Evolutionary conservation across 768 basidiomycete genomes (phyloP).

Genomic region (Chalciporus piperatus): DNA sequence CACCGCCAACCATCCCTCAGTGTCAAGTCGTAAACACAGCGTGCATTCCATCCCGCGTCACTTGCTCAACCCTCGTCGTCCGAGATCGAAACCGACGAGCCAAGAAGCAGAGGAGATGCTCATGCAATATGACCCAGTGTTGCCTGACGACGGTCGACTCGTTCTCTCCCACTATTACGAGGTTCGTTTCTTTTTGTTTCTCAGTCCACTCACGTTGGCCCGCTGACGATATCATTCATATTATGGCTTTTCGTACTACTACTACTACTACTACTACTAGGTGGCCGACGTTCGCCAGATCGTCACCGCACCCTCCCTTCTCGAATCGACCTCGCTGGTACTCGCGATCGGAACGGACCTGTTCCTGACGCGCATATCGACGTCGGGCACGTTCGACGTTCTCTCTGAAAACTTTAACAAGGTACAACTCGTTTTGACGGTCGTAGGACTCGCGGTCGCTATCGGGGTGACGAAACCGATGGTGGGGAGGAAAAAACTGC

Average conservation of each 20-base stretch:
- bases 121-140: constrained; percentile 76
- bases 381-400: constrained; percentile 90
- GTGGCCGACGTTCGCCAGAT: constrained; percentile 68
- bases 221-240: neutral
- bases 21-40: constrained; percentile 72
- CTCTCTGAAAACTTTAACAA: constrained; percentile 93
- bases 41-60: constrained; percentile 72
- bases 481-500: constrained; percentile 63
- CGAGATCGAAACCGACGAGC: constrained; percentile 67
- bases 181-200: constrained; percentile 34
- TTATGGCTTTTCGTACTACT: too few species aligned
- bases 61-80: constrained; percentile 80
- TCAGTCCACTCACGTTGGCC: neutral
- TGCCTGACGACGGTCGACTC: constrained; percentile 64
- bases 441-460: constrained; percentile 66
- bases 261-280: constrained; percentile 44
- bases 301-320: constrained; percentile 74
- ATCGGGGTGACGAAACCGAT: constrained; percentile 82
- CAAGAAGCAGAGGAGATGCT: constrained; percentile 86
- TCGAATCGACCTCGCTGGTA: constrained; percentile 90
- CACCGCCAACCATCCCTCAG: constrained; percentile 36
- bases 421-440: constrained; percentile 81
- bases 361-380: constrained; percentile 81
- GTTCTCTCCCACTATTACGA: constrained; percentile 56
- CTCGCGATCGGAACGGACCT: constrained; percentile 87